phyloP scores from a whole-genome alignment of 179 eudicot species.

The Sideroxylon spinosum region DNA sequence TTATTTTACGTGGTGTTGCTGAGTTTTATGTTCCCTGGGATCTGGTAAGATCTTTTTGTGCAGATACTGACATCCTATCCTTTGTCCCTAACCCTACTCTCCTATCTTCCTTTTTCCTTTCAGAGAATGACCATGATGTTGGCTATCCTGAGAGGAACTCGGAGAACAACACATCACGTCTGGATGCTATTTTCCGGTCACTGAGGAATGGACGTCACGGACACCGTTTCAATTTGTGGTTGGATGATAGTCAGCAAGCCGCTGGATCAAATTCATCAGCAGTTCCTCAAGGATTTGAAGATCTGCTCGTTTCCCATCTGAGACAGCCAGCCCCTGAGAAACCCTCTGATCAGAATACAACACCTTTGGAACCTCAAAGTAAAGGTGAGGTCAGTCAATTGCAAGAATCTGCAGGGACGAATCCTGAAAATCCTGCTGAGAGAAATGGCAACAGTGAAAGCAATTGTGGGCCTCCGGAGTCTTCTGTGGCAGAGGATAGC shows the following conservation, averaged over 20 bases:
- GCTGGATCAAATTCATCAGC: slow-evolving; percentile 66
- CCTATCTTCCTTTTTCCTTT: not conserved
- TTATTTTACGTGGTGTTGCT: too few relatives aligned
- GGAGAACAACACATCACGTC: slow-evolving; percentile 58
- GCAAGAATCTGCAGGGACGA: slow-evolving; percentile 40
- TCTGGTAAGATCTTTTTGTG: too few relatives aligned
- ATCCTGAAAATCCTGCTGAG: slow-evolving; percentile 41
- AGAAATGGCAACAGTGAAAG: slow-evolving; percentile 34
- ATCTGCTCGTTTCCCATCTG: slow-evolving; percentile 73
- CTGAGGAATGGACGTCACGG: slow-evolving; percentile 88
- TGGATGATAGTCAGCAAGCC: slow-evolving; percentile 63
- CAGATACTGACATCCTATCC: too few relatives aligned
- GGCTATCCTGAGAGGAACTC: slow-evolving; percentile 53
- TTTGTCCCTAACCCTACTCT: too few relatives aligned
- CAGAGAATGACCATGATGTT: slow-evolving; percentile 55
- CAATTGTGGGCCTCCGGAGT: slow-evolving; percentile 32
- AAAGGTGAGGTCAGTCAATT: slow-evolving; percentile 42
- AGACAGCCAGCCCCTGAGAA: slow-evolving; percentile 62
- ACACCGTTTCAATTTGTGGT: slow-evolving; percentile 78
- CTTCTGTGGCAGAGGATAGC: slow-evolving; percentile 41
- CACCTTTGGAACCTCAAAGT: slow-evolving; percentile 37
- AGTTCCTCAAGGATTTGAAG: slow-evolving; percentile 93
- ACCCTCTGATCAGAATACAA: slow-evolving; percentile 53
- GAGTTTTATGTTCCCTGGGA: too few relatives aligned
- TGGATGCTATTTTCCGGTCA: slow-evolving; percentile 81